Percentiles rank a stretch among this genome's conserved stretches.
phyloP scores from a whole-genome alignment of 2,329 filamentous ascomycete species.

The Ophiostoma ips region DNA sequence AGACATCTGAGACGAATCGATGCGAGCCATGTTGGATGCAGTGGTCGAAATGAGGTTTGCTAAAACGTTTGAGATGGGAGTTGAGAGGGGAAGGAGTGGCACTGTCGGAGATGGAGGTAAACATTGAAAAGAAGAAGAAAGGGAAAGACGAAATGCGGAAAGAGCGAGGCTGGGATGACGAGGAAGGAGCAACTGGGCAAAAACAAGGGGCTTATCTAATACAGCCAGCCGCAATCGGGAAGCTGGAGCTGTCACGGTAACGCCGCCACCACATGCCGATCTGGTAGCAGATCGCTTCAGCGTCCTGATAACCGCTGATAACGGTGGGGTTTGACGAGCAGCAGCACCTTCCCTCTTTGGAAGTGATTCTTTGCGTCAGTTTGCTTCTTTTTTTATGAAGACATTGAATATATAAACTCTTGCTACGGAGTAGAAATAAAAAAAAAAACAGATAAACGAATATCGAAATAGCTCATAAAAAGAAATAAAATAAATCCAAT shows the following conservation, averaged over 20 bases:
- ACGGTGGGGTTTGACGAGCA: not conserved
- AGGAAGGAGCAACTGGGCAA: not conserved
- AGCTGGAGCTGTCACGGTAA: conserved; percentile 1
- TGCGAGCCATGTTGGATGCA: not conserved
- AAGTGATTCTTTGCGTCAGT: not conserved
- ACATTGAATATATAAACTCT: too few species aligned
- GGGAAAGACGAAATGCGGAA: not conserved
- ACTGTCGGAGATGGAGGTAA: not conserved
- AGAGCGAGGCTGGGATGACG: not conserved
- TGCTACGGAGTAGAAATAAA: not conserved
- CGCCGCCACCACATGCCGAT: not conserved
- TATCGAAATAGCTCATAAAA: too few species aligned
- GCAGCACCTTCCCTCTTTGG: not conserved
- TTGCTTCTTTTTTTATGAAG: not conserved
- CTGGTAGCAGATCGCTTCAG: not conserved
- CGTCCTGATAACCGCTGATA: not conserved
- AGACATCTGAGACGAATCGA: not conserved
- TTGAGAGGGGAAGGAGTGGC: not conserved
- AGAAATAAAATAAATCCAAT: too few species aligned
- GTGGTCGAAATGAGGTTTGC: not conserved
- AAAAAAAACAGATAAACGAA: not conserved
- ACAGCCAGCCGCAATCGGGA: not conserved
- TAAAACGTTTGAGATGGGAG: not conserved
- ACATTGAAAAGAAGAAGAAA: not conserved
- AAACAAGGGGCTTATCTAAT: conserved; percentile 1